Evolutionary conservation across 768 basidiomycete species (phyloP).

Genomic region (Inosperma sp.): DNA sequence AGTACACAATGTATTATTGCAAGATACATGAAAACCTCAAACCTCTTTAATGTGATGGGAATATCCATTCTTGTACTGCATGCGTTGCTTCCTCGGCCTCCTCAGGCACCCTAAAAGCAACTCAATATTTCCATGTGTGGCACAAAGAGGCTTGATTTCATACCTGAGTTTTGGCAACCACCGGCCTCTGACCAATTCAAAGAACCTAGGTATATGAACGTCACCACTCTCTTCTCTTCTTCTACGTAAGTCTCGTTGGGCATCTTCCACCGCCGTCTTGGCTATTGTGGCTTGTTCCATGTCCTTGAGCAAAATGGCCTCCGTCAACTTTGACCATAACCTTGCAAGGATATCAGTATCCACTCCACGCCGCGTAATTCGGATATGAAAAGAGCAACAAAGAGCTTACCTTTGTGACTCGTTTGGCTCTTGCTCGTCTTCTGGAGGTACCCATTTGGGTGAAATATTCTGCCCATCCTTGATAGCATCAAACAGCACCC

Average conservation of each 20-base stretch:
- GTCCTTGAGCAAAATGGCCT: slow-evolving; percentile 80
- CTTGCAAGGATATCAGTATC: slow-evolving; percentile 30
- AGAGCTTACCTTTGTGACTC: slow-evolving; percentile 75
- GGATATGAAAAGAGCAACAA: background rate
- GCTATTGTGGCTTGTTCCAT: slow-evolving; percentile 93
- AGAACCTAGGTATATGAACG: slow-evolving; percentile 73
- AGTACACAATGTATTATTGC: background rate
- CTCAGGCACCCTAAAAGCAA: slow-evolving; percentile 57
- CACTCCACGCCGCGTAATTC: background rate
- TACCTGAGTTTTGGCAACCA: slow-evolving; percentile 81
- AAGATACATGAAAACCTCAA: background rate
- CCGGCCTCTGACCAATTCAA: slow-evolving; percentile 66
- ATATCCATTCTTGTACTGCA: slow-evolving; percentile 80
- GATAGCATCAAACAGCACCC: slow-evolving; percentile 78
- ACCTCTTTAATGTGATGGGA: slow-evolving; percentile 27
- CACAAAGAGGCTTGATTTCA: slow-evolving; percentile 24
- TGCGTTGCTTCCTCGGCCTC: slow-evolving; percentile 61
- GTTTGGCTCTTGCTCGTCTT: slow-evolving; percentile 82
- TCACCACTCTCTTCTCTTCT: slow-evolving; percentile 70
- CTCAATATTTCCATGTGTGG: too few relatives aligned
- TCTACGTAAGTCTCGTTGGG: slow-evolving; percentile 77
- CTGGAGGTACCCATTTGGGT: slow-evolving; percentile 81
- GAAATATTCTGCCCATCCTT: slow-evolving; percentile 70
- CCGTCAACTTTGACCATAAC: slow-evolving; percentile 80
- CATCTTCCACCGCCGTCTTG: slow-evolving; percentile 87